Conservation (phyloP, 2,329 filamentous ascomycete species). For the Lecanicillium sp. region DNA sequence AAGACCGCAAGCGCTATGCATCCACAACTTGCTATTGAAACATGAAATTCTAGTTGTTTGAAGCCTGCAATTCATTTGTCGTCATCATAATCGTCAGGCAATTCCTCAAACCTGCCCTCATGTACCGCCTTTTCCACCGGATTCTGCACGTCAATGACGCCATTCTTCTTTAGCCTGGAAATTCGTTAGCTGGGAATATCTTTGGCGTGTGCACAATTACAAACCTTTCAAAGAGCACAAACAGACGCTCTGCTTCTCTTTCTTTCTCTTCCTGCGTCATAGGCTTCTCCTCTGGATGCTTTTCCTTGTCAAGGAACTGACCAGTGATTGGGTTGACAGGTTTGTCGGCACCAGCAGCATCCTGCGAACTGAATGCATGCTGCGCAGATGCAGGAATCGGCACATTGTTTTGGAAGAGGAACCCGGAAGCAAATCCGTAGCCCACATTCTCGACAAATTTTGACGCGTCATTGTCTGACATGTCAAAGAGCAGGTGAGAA, state of each 20-base stretch:
- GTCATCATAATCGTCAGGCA: constrained; percentile 39
- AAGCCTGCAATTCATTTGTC: too few species aligned
- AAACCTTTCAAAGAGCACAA: constrained; percentile 82
- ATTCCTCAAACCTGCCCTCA: constrained; percentile 62
- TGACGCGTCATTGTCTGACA: constrained; percentile 72
- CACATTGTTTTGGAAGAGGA: constrained; percentile 77
- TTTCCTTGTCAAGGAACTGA: constrained; percentile 65
- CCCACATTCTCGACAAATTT: constrained; percentile 87
- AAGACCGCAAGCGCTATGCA: too few species aligned
- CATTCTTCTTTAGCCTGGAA: constrained; percentile 57
- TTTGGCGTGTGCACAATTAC: constrained; percentile 9
- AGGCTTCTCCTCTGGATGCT: constrained; percentile 47
- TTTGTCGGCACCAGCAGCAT: constrained; percentile 21
- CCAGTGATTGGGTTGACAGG: constrained; percentile 79
- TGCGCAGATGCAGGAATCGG: constrained; percentile 60
- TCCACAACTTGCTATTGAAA: too few species aligned
- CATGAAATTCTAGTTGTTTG: too few species aligned
- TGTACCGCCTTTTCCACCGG: constrained; percentile 63
- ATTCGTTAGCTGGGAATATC: background rate
- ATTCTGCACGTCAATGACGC: constrained; percentile 70
- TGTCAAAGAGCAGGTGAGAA: constrained; percentile 73
- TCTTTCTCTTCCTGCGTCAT: constrained; percentile 94
- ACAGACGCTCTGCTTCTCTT: constrained; percentile 79
- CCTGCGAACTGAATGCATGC: constrained; percentile 29
- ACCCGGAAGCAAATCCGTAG: constrained; percentile 88